Percentiles rank a stretch among this genome's conserved stretches.
phyloP scores from a whole-genome alignment of 306 rosid genomes.

The Lathyrus sativus region DNA sequence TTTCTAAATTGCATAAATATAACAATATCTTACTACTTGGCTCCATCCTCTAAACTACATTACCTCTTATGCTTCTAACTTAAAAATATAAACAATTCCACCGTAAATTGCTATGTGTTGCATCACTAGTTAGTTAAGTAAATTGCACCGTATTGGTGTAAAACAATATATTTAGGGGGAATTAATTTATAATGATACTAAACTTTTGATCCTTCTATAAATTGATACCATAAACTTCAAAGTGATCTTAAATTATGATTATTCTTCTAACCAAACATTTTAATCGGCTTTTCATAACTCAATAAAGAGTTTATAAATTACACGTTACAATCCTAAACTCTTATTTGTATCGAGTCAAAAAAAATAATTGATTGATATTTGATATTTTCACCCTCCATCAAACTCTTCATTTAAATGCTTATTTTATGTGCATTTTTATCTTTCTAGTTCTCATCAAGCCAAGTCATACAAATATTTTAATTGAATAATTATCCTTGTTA shows the following conservation, averaged over 20 bases:
- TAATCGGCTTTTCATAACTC: not conserved
- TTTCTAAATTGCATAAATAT: not conserved
- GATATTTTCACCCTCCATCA: not conserved
- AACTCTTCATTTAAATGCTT: not conserved
- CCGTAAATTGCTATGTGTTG: not conserved
- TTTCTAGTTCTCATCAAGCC: conserved; percentile 12
- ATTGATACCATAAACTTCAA: not conserved
- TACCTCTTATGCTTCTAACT: not conserved
- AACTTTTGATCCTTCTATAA: not conserved
- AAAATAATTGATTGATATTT: not conserved
- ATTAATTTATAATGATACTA: too few species aligned
- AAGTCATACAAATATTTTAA: not conserved
- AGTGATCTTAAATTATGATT: not conserved
- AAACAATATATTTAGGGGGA: too few species aligned
- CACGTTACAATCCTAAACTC: not conserved
- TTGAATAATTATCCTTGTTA: not conserved
- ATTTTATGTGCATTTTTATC: conserved; percentile 8
- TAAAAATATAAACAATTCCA: not conserved
- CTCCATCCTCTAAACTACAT: too few species aligned
- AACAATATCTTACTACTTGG: not conserved
- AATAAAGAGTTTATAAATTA: not conserved
- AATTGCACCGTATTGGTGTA: not conserved
- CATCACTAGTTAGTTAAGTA: not conserved
- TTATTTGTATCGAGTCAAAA: not conserved
- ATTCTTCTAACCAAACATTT: not conserved